phyloP scores from a whole-genome alignment of 2,329 filamentous ascomycete species.

The Phaeosphaeriaceae sp. region DNA sequence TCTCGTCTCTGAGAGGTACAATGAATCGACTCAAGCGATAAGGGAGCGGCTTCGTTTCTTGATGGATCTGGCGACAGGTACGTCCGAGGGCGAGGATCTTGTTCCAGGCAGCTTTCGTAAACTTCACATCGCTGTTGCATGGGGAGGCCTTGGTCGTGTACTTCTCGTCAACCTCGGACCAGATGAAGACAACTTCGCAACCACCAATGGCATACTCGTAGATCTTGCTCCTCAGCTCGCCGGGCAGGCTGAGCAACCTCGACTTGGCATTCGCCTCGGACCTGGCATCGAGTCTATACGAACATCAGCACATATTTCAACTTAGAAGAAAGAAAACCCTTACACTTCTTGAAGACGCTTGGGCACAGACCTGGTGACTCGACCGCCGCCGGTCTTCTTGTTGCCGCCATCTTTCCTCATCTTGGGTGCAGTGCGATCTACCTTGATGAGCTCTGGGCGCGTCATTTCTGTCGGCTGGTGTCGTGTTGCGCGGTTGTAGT shows the following conservation, averaged over 20 bases:
- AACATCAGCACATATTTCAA: not conserved
- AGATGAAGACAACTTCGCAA: not conserved
- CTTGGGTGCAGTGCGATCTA: too few relatives aligned
- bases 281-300: not conserved
- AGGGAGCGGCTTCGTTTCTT: not conserved
- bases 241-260: conserved; percentile 1
- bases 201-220: conserved; percentile 5
- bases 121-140: not conserved
- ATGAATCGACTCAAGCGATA: not conserved
- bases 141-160: not conserved
- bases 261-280: not conserved
- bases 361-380: not conserved
- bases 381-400: not conserved
- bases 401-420: too few relatives aligned
- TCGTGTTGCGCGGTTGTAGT: not conserved
- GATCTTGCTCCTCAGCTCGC: conserved; percentile 6
- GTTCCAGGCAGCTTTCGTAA: not conserved
- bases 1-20: not conserved
- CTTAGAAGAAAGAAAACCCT: not conserved
- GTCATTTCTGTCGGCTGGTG: too few relatives aligned
- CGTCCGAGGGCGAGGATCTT: not conserved
- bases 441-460: too few relatives aligned
- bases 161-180: too few relatives aligned
- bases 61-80: not conserved
- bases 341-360: not conserved